These are phyloP conservation scores for Jatropha podagrica DNA, from an alignment of 441 rosid species.

Conservation along the genomic window DNA sequence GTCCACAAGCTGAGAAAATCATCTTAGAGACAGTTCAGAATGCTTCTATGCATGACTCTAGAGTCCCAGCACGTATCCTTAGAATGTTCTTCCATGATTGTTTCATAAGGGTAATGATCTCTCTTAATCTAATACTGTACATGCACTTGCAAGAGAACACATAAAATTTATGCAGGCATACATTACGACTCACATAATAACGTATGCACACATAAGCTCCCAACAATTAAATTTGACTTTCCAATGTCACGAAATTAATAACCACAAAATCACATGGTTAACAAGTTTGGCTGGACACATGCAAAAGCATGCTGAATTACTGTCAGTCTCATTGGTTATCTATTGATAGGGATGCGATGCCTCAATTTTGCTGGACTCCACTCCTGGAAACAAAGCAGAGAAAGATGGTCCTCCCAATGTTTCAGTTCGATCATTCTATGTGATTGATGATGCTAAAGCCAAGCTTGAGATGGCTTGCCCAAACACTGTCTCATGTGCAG, in stretches of 20 bases:
- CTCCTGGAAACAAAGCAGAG: slow-evolving; percentile 66
- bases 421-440: slow-evolving; percentile 71
- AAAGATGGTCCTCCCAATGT: slow-evolving; percentile 78
- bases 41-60: slow-evolving; percentile 63
- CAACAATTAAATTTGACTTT: background rate
- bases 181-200: background rate
- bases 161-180: background rate
- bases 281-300: background rate
- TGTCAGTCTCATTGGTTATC: background rate
- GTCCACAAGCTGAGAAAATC: slow-evolving; percentile 68
- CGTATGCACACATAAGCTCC: background rate
- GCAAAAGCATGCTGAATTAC: background rate
- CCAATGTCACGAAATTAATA: background rate
- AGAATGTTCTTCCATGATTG: slow-evolving; percentile 93
- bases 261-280: background rate
- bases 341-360: slow-evolving; percentile 72
- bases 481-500: slow-evolving; percentile 62
- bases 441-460: slow-evolving; percentile 62
- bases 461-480: slow-evolving; percentile 74
- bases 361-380: slow-evolving; percentile 63
- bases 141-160: background rate
- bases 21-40: slow-evolving; percentile 48
- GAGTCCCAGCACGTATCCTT: slow-evolving; percentile 77
- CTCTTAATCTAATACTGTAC: background rate
- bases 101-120: slow-evolving; percentile 60